A percentile compares a stretch with the other conserved stretches of the same genome.
phyloP scores from a whole-genome alignment of 306 rosid species.

The Vigna nakashimae region DNA sequence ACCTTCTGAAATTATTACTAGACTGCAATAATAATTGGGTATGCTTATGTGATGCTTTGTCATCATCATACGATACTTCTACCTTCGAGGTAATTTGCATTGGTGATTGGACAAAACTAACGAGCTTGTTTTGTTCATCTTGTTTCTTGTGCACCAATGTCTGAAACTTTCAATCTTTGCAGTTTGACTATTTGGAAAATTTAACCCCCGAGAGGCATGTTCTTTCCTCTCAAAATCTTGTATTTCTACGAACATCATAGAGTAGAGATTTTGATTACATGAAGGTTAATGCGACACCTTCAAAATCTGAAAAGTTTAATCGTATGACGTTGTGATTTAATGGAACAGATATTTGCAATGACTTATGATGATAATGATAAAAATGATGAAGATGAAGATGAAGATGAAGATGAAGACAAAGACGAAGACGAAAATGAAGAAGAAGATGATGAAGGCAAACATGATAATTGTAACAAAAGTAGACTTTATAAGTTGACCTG shows the following conservation, averaged over 20 bases:
- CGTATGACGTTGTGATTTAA: neutral
- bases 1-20: neutral
- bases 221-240: neutral
- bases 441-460: no score
- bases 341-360: neutral
- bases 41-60: constrained; percentile 27
- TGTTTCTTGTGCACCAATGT: neutral
- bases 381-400: no score
- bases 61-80: neutral
- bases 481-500: no score
- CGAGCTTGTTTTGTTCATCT: constrained; percentile 32
- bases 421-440: no score
- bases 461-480: no score
- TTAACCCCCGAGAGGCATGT: neutral
- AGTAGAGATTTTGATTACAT: neutral
- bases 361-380: neutral
- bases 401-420: no score
- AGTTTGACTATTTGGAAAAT: accelerated
- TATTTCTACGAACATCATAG: accelerated
- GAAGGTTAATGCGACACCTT: neutral
- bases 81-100: neutral
- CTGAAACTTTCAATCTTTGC: neutral
- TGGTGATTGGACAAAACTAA: accelerated
- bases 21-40: neutral
- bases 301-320: neutral